Evolutionary conservation across 345 rosid genomes (phyloP), one percentile per base, ranked within the genome.

Genomic region (Combretum micranthum): DNA sequence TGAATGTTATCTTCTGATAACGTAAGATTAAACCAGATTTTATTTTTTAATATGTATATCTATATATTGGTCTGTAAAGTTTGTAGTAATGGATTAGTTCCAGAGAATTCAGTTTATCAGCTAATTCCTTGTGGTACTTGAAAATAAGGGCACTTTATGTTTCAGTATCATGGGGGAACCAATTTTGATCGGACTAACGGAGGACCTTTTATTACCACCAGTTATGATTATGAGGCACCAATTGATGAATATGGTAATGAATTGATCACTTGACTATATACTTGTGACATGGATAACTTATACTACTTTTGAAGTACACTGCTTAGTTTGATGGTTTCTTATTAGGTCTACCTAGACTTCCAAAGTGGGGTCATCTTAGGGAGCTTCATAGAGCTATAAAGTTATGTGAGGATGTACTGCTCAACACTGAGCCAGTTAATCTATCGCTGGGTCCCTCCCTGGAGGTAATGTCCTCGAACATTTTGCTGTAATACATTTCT

Each of bases 161-260:
- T 65, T 56, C 65, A 89, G 99, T 93, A 89, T 67, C 99, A 93
- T 16, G 99, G 99, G 39, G 99, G 99, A 64, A 93, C 99, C 15
- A 93, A 93, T 64, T 93, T 93, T 61, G 97, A 90, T 51, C 93
- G 99, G 54, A 93, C 99, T 53, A 59, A 95, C 56, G 97, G 96
- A 44, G 96, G 97, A 61, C 96, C 96, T 21, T 93, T 93, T 62
- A 86, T 93, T 59, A 89, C 99, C 25, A 88, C 97, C 52, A 88
- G 96, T 73, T 93, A 93, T 73, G 99, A 93, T 70, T 88, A 93
- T 45, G 98, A 92, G 64, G 99, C 99, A 61, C 99, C 99, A 0
- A 85, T 93, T 44, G 99, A 93, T 78, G 99, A 93, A 69, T 93
- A 93, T 64, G 99, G 99, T 93, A 55, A 76, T 32, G 52, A 49